Evolutionary conservation across 331 rosid species (phyloP), one percentile per base, ranked within the genome.

Genomic region (Spiraea crenata): DNA sequence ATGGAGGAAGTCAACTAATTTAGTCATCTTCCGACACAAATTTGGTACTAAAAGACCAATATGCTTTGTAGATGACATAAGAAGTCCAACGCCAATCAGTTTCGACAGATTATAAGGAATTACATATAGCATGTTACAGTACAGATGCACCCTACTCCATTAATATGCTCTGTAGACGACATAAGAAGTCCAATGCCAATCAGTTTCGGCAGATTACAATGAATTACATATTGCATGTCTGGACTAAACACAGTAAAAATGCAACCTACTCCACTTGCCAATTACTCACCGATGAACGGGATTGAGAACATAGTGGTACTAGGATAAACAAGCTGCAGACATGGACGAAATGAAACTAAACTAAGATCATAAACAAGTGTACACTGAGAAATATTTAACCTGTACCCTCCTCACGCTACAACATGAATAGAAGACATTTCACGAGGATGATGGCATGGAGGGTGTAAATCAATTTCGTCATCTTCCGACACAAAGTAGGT

Each of bases 401-500:
- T 61, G 64, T 72, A 34, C 58, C 69, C 69, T 62, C 39, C 37
- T 13, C 5, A 25, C 45, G 9, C 42, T 63, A 45, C 67, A 16
- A 10, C 61, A 67, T 67, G 73, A 73, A 76, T 62, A 57, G 58
- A 13, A 66, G 14, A 9, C 8, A 55, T 65, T 44, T 64, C 77
- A 73, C 1, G n/a, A 67, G 61, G 57, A 67, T 34, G 41, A 72
- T 51, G 59, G 46, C 41, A 56, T 25, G 46, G 68, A 76, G 47
- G 65, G 60, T 34, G 19, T 8, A 10, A 14, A 62, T 64, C 47
- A 35, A 12, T 88, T 13, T 82, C 8, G 86, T 84, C 89, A 86
- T 59, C 88, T 84, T 88, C 91, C 84, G 81, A 84, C 88, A 89
- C 92, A 82, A 71, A 77, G 2, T 51, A 81, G 86, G 82, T 49